phyloP scores from a whole-genome alignment of 192 early-diverging fungal species.

The Coemansia interrupta region DNA sequence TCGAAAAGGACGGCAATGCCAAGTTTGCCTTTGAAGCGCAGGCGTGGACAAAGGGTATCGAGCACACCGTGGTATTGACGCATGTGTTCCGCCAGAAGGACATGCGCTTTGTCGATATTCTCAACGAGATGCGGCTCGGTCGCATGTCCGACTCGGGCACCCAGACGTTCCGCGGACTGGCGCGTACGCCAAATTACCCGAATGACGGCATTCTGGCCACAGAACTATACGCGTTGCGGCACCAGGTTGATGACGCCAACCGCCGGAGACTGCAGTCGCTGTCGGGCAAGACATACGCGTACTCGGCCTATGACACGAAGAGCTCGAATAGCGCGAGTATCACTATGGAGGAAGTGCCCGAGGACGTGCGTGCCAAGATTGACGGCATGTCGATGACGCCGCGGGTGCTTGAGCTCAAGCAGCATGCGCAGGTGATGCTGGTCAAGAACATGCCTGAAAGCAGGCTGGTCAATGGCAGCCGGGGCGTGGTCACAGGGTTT shows the following conservation, averaged over 20 bases:
- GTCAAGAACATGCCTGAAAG: slow-evolving; percentile 66
- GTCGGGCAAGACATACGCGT: slow-evolving; percentile 49
- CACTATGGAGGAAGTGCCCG: not conserved
- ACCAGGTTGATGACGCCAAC: slow-evolving; percentile 76
- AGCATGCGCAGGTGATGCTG: slow-evolving; percentile 83
- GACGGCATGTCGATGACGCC: slow-evolving; percentile 49
- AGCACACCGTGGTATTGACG: slow-evolving; percentile 62
- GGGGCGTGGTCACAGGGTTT: slow-evolving; percentile 59
- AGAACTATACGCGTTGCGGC: slow-evolving; percentile 70
- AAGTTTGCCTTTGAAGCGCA: slow-evolving; percentile 66
- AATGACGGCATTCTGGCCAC: slow-evolving; percentile 64
- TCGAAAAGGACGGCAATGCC: slow-evolving; percentile 44
- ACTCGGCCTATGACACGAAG: slow-evolving; percentile 51
- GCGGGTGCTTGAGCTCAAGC: slow-evolving; percentile 62
- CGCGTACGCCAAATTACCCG: slow-evolving; percentile 55
- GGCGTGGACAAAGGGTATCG: slow-evolving; percentile 56
- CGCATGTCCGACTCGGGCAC: slow-evolving; percentile 57
- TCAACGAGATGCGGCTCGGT: slow-evolving; percentile 84
- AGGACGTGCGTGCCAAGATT: slow-evolving; percentile 30
- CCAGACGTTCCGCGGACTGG: slow-evolving; percentile 50
- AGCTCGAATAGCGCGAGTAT: slow-evolving; percentile 8
- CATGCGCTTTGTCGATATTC: slow-evolving; percentile 68
- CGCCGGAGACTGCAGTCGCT: slow-evolving; percentile 54
- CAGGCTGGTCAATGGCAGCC: slow-evolving; percentile 75
- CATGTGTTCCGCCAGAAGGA: slow-evolving; percentile 87